These are phyloP conservation scores for Cyclotella baltica DNA, from an alignment of 108 stramenopile genomes.

Conservation along the genomic window DNA sequence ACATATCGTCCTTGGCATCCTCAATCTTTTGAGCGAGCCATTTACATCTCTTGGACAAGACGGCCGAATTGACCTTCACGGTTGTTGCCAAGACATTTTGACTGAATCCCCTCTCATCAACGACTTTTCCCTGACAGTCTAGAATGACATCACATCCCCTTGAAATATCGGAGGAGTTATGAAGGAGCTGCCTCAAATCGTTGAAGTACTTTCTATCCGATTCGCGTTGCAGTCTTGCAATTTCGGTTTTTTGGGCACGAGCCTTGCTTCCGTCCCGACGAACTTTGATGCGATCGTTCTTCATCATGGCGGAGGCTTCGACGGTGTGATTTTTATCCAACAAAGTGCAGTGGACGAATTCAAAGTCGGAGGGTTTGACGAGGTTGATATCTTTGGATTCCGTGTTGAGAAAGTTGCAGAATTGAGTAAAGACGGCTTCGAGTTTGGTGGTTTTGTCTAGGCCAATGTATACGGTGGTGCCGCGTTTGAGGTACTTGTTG, in stretches of 20 bases:
- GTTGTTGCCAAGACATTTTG: slow-evolving; percentile 68
- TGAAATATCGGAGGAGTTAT: slow-evolving; percentile 40
- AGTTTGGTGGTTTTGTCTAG: slow-evolving; percentile 78
- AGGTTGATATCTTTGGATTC: slow-evolving; percentile 7
- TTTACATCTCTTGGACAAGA: slow-evolving; percentile 71
- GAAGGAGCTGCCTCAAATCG: slow-evolving; percentile 61
- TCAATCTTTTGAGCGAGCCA: slow-evolving; percentile 73
- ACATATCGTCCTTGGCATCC: slow-evolving; percentile 51
- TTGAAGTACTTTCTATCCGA: slow-evolving; percentile 73
- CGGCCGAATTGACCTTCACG: slow-evolving; percentile 66
- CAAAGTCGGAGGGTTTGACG: slow-evolving; percentile 57
- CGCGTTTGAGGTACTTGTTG: slow-evolving; percentile 71
- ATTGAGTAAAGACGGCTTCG: slow-evolving; percentile 66
- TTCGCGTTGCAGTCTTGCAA: slow-evolving; percentile 63
- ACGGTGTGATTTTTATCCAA: slow-evolving; percentile 67
- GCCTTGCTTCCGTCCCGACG: slow-evolving; percentile 54
- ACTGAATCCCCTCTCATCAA: slow-evolving; percentile 72
- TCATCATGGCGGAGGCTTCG: slow-evolving; percentile 84
- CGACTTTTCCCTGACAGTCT: slow-evolving; percentile 73
- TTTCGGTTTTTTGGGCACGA: slow-evolving; percentile 47
- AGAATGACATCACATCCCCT: slow-evolving; percentile 67
- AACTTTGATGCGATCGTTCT: slow-evolving; percentile 79
- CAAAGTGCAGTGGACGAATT: slow-evolving; percentile 74
- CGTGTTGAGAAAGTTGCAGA: slow-evolving; percentile 72
- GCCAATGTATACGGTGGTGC: slow-evolving; percentile 73